Percentiles rank a stretch among this genome's conserved stretches.
phyloP scores from a whole-genome alignment of 805 yeast genomes.

The Starmerella tilneyi region DNA sequence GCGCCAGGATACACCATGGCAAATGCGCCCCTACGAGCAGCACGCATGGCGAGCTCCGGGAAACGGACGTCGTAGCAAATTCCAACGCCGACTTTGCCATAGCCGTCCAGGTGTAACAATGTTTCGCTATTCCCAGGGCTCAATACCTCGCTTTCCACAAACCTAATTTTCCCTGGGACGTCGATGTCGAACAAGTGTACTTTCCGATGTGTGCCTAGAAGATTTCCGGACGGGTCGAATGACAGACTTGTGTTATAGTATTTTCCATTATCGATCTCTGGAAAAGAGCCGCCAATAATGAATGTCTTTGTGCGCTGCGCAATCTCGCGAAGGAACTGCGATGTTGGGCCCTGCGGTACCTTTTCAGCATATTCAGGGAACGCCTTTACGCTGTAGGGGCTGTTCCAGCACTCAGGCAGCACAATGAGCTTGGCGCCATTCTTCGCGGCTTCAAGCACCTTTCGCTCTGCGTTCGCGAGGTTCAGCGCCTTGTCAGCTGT shows the following conservation, averaged over 20 bases:
- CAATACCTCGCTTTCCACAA: conserved; percentile 67
- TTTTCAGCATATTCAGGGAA: conserved; percentile 80
- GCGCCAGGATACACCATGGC: conserved; percentile 84
- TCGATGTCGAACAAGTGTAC: conserved; percentile 87
- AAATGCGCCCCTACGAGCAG: conserved; percentile 60
- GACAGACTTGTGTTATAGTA: conserved; percentile 68
- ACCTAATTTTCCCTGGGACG: conserved; percentile 81
- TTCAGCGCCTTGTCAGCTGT: conserved; percentile 75
- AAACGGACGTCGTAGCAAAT: conserved; percentile 89
- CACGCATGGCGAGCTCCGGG: conserved; percentile 60
- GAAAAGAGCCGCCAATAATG: conserved; percentile 85
- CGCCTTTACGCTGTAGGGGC: conserved; percentile 82
- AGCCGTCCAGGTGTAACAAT: conserved; percentile 52
- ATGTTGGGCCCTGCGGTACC: conserved; percentile 63
- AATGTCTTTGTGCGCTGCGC: conserved; percentile 57
- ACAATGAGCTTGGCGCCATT: conserved; percentile 62
- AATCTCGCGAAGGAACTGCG: conserved; percentile 48
- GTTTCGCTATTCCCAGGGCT: conserved; percentile 78
- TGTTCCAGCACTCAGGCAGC: conserved; percentile 92
- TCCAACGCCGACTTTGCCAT: conserved; percentile 51
- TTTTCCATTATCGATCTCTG: conserved; percentile 51
- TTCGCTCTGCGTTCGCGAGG: conserved; percentile 53
- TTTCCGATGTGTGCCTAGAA: conserved; percentile 82
- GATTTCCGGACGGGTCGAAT: conserved; percentile 58
- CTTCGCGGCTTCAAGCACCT: conserved; percentile 58